Evolutionary conservation across 305 asterid species (phyloP), one percentile per base, ranked within the genome.

Genomic region (Striga hermonthica): DNA sequence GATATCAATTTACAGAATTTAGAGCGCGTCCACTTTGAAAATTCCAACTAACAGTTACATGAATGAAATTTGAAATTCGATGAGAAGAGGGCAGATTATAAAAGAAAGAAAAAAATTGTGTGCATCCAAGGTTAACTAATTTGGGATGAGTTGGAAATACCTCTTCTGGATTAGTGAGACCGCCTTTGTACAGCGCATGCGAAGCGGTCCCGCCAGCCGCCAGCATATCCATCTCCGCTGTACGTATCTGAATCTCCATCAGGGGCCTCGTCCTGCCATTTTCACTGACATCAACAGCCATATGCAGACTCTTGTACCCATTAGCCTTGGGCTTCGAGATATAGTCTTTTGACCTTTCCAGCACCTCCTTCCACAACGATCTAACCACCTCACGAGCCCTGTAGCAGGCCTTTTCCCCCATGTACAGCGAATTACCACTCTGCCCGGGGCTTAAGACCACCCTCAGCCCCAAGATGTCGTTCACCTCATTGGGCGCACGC

Each of bases 161-260:
- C 91, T 89, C 96, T 62, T 87, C 82, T 13, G 95, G 96, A 76
- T 91, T 80, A 12, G 90, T 87, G 59, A 91, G 95, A 60, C 96
- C 98, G 9, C 97, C 86, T 81, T 91, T 89, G 81, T 85, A 91
- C 57, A 89, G 63, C 4, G 98, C 86, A 76, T 91, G 98, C 58
- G 98, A 87, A 34, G 98, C 98, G 13, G 89, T 76, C 57, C 98
- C 98, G 70, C 89, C 97, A 50, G 86, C 91, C 9, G 98, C 98
- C 78, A 82, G 66, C 79, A 76, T 75, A 78, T 91, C 98, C 98
- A 91, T 91, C 74, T 85, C 88, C 36, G 74, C 77, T 13, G 97
- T 89, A 43, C 97, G 82, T 72, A 91, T 87, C 74, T 91, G 98
- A 71, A 91, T 84, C 75, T 91, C 98, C 98, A 87, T 85, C 64